Percentiles rank a stretch among this genome's conserved stretches.
These are phyloP conservation scores for Chaetomium sp. DNA, from an alignment of 2,329 filamentous ascomycete genomes.

Conservation along the genomic window DNA sequence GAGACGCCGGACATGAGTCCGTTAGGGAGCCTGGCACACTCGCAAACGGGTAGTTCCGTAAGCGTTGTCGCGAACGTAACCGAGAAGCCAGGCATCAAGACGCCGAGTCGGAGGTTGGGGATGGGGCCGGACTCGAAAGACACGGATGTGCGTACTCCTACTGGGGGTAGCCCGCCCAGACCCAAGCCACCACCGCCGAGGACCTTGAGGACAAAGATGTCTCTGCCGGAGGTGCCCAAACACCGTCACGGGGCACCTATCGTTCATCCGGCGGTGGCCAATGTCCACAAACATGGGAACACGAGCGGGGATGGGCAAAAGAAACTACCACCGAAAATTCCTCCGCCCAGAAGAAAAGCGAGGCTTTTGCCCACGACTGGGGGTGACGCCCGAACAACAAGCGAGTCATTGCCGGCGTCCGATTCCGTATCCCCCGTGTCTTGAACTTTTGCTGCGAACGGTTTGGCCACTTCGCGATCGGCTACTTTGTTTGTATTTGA, in stretches of 20 bases:
- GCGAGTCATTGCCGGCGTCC: conserved; percentile 21
- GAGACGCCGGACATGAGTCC: conserved; percentile 43
- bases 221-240: conserved; percentile 57
- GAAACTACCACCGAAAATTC: conserved; percentile 35
- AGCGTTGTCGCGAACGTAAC: conserved; percentile 78
- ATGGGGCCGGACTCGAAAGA: conserved; percentile 36
- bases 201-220: conserved; percentile 47
- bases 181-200: conserved; percentile 28
- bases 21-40: conserved; percentile 58
- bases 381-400: conserved; percentile 5
- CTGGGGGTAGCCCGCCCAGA: conserved; percentile 16
- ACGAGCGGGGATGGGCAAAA: conserved; percentile 29
- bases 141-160: conserved; percentile 26
- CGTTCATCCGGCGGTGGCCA: conserved; percentile 19
- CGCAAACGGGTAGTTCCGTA: conserved; percentile 69
- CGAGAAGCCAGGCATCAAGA: conserved; percentile 81
- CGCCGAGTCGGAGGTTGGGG: conserved; percentile 65
- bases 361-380: conserved; percentile 21
- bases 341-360: conserved; percentile 33
- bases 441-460: conserved; percentile 1
- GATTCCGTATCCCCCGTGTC: conserved; percentile 18
- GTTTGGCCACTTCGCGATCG: background rate
- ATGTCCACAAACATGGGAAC: conserved; percentile 9
- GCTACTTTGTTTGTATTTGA: background rate
- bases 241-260: conserved; percentile 57